Evolutionary conservation across 2,329 filamentous ascomycete species (phyloP).

Genomic region (Emericellopsis cladophorae): DNA sequence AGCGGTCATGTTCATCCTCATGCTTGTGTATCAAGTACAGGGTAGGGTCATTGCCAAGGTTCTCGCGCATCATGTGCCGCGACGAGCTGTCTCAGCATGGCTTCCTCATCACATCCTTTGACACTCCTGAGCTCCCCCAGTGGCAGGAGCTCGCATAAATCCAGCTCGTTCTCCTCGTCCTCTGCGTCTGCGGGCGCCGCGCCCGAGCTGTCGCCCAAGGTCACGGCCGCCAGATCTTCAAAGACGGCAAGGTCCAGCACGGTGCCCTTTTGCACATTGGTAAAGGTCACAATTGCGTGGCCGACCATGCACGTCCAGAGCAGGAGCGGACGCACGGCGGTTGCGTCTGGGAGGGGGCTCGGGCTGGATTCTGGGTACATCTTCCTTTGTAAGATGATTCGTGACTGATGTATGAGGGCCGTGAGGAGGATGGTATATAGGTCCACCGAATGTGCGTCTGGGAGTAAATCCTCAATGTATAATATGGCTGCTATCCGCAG

Average conservation of each 20-base stretch:
- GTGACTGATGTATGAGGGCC: slow-evolving; percentile 12
- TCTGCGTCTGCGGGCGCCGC: slow-evolving; percentile 4
- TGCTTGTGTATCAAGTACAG: too few species aligned
- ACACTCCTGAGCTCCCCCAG: slow-evolving; percentile 2
- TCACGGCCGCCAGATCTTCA: slow-evolving; percentile 8
- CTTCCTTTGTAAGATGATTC: slow-evolving; percentile 2
- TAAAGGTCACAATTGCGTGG: slow-evolving; percentile 10
- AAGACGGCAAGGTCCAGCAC: slow-evolving; percentile 6
- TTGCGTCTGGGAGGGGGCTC: slow-evolving; percentile 1
- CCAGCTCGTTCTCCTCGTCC: slow-evolving; percentile 4
- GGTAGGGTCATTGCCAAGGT: background rate
- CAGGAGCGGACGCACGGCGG: slow-evolving; percentile 8
- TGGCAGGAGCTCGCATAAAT: slow-evolving; percentile 7
- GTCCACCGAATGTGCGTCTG: slow-evolving; percentile 17
- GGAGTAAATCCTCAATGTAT: slow-evolving; percentile 17
- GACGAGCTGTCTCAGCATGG: slow-evolving; percentile 3
- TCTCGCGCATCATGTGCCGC: slow-evolving; percentile 2
- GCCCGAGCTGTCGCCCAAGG: slow-evolving; percentile 7
- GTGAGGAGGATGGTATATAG: slow-evolving; percentile 15
- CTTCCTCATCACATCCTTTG: slow-evolving; percentile 1
- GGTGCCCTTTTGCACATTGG: slow-evolving; percentile 3
- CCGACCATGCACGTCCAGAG: slow-evolving; percentile 16
- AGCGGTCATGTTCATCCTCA: too few species aligned
- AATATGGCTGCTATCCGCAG: slow-evolving; percentile 16
- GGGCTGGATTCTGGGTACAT: slow-evolving; percentile 1